Base-by-base conservation (phyloP, 257 asterid species). In the Mentha longifolia region DNA sequence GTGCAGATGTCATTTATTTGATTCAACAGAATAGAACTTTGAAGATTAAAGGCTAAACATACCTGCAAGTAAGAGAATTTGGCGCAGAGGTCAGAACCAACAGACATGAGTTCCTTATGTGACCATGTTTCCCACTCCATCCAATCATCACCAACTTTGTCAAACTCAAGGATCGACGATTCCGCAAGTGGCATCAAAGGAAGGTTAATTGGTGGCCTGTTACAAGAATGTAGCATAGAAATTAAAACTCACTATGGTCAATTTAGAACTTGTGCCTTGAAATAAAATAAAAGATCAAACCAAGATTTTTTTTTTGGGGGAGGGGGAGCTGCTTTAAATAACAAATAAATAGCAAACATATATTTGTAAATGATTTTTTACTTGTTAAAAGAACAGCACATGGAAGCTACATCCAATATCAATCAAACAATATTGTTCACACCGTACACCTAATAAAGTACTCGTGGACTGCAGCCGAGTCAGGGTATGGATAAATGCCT, bases 81-180 rank as follows among this genome's bases (percentile, higher is more conserved):
- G 9, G 92, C 94, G 19, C 78, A 71, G 79, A 95, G 81, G 41
- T 92, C 98, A 54, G 99, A 87, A 79, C 97, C 97, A 80, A 81
- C 86, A 59, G 94, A 87, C 88, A 84, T 83, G 28, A 92, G 80
- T 68, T 95, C 98, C 80, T 81, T 84, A 47, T 70, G 86, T 66
- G 97, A 92, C 97, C 98, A 92, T 66, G 78, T 75, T 81, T 95
- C 98, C 99, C 99, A 94, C 72, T 88, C 86, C 67, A 65, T 67
- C 92, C 84, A 83, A 78, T 74, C 71, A 74, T 75, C 74, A 67
- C 66, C 70, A 30, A 59, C 79, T 72, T 20, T 68, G 71, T 74
- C 76, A 51, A 61, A 80, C 68, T 79, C 70, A 61, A 20, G 33
- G 45, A 47, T 59, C 33, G 47, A 47, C 56, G 75, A 61, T 28